A percentile compares a stretch with the other conserved stretches of the same genome.
Evolutionary conservation across 108 stramenopile species (phyloP).

Genomic region (Pseudonitzschia delicatissima): DNA sequence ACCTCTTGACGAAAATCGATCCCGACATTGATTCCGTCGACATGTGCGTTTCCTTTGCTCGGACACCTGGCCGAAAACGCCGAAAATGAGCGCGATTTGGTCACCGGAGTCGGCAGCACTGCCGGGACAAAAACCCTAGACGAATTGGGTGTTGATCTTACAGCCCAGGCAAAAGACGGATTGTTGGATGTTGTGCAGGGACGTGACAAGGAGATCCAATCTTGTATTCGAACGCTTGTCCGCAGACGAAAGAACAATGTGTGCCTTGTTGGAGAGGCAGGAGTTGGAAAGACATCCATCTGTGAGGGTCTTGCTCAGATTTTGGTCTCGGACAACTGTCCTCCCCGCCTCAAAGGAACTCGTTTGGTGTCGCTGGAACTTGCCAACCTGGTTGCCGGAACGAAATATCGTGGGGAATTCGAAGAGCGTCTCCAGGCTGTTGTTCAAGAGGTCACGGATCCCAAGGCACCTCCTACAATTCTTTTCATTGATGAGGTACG

Average conservation of each 20-base stretch:
- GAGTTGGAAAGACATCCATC: constrained; percentile 81
- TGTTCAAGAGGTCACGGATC: constrained; percentile 74
- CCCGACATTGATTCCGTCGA: constrained; percentile 45
- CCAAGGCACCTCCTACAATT: constrained; percentile 77
- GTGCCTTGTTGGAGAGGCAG: constrained; percentile 74
- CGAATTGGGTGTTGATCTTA: constrained; percentile 69
- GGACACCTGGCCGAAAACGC: constrained; percentile 45
- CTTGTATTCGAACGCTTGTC: constrained; percentile 62
- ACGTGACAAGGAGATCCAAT: constrained; percentile 72
- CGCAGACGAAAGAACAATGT: constrained; percentile 88
- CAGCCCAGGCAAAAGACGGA: constrained; percentile 57
- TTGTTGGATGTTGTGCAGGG: constrained; percentile 68
- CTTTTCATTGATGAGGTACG: constrained; percentile 74
- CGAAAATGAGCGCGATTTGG: constrained; percentile 42
- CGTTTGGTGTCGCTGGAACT: constrained; percentile 81
- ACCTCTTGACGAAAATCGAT: constrained; percentile 61
- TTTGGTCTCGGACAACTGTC: constrained; percentile 66
- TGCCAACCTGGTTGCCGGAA: constrained; percentile 77
- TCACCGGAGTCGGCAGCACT: constrained; percentile 39
- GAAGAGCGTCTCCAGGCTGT: constrained; percentile 86
- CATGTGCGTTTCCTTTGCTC: constrained; percentile 64
- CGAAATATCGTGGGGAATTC: constrained; percentile 88
- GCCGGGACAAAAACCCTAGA: constrained; percentile 57
- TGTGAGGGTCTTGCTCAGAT: constrained; percentile 85
- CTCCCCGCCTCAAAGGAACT: constrained; percentile 60